Conservation (phyloP, 495 filamentous ascomycete genomes). For the Baudoinia panamericana region DNA sequence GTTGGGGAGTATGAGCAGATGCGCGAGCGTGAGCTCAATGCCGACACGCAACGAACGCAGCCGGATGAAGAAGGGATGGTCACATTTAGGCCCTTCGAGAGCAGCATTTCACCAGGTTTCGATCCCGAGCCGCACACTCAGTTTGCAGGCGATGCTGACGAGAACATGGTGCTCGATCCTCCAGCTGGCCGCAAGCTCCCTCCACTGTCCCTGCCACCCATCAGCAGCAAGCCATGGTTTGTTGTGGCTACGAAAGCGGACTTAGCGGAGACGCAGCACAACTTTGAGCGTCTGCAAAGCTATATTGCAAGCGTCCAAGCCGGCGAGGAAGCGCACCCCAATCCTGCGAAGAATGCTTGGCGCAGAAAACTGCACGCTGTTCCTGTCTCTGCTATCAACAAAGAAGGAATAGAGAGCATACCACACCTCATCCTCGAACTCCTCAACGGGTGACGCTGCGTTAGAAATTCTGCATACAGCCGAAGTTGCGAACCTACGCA, state of each 20-base stretch:
- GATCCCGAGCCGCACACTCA: slow-evolving; percentile 9
- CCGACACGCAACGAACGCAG: slow-evolving; percentile 35
- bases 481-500: too few relatives aligned
- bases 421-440: slow-evolving; percentile 64
- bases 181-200: slow-evolving; percentile 16
- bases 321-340: slow-evolving; percentile 53
- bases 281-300: slow-evolving; percentile 52
- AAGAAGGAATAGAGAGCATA: slow-evolving; percentile 68
- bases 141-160: background rate
- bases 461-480: too few relatives aligned
- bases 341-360: slow-evolving; percentile 54
- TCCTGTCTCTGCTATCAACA: slow-evolving; percentile 78
- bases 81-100: slow-evolving; percentile 8
- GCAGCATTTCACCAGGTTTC: slow-evolving; percentile 9
- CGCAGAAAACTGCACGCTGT: slow-evolving; percentile 51
- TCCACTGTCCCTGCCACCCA: slow-evolving; percentile 39
- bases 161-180: slow-evolving; percentile 7
- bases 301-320: slow-evolving; percentile 52
- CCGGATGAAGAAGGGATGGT: slow-evolving; percentile 17
- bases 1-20: slow-evolving; percentile 73
- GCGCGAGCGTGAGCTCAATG: slow-evolving; percentile 42
- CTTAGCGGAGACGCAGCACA: slow-evolving; percentile 60
- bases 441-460: slow-evolving; percentile 42
- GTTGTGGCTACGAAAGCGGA: slow-evolving; percentile 95
- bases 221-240: slow-evolving; percentile 88